Evolutionary conservation across 805 yeast genomes (phyloP), one percentile per base, ranked within the genome.

Genomic region (Jamesozyma jinghongensis): DNA sequence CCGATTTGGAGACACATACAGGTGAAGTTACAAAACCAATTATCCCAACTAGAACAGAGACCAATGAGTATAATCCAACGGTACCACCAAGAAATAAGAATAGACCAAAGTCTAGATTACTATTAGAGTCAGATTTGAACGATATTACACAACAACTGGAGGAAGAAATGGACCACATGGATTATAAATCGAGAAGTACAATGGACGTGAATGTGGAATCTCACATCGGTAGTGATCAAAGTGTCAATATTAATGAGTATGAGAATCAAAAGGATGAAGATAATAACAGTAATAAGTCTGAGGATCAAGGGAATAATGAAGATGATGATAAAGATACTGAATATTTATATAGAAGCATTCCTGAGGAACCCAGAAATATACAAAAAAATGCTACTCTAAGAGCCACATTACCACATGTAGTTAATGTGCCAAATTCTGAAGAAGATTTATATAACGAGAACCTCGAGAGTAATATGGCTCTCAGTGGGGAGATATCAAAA

Each of bases 51-150:
- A 48, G 59, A 19, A 49, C 57, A 7, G 53, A 50, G 33, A 45
- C 46, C 8, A 42, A 47, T 11, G 47, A 40, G 18, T 50, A 49
- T 22, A 53, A 54, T 34, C 66, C 66, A 6, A 47, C 61, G 2
- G 52, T 56, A 3, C 66, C 66, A 7, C 59, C 59, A 32, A 53
- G 65, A 41, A 60, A 49, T 36, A 54, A 51, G 38, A 52, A 55
- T 17, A 54, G 66, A 42, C 64, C 64, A 11, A 45, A 40, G 17
- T 56, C 65, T 5, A 52, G 51, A 19, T 37, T 54, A 13, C 51
- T 51, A 36, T 45, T 54, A 33, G 27, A 40, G n/a, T 28, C 29
- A 13, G 26, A 34, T 18, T 28, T 19, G 33, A 31, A 16, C 41
- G 41, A 19, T 36, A 36, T 18, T 6, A 41, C 38, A 13, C 41